A percentile compares a stretch with the other conserved stretches of the same genome.
These are phyloP conservation scores for Eucalyptus regnans DNA, from an alignment of 345 rosid genomes.

Conservation along the genomic window DNA sequence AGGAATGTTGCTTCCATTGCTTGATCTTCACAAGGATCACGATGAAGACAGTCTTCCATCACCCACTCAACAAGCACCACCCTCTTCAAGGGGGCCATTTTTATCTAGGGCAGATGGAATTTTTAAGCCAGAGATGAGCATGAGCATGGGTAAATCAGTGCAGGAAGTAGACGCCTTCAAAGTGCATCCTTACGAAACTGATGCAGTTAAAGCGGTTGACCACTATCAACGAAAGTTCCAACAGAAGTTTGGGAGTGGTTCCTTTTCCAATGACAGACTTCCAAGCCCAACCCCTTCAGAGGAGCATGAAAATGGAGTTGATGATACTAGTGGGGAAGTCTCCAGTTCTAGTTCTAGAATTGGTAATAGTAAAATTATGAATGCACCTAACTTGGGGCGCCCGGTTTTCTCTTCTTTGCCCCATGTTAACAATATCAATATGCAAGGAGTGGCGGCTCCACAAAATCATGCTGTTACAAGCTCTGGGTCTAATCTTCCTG, in stretches of 20 bases:
- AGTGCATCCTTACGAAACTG: slow-evolving; percentile 59
- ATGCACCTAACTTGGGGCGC: slow-evolving; percentile 8
- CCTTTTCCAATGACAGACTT: slow-evolving; percentile 42
- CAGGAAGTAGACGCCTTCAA: slow-evolving; percentile 18
- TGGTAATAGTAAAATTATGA: slow-evolving; percentile 3
- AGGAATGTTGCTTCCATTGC: slow-evolving; percentile 49
- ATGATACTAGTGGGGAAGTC: slow-evolving; percentile 58
- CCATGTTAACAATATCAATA: slow-evolving; percentile 1
- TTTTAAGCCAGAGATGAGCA: slow-evolving; percentile 9
- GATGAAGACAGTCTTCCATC: slow-evolving; percentile 95
- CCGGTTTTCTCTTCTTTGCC: slow-evolving; percentile 8
- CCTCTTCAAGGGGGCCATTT: slow-evolving; percentile 14
- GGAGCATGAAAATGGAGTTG: slow-evolving; percentile 48
- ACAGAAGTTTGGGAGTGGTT: slow-evolving; percentile 1
- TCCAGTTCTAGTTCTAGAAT: slow-evolving; percentile 42
- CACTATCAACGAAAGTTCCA: slow-evolving; percentile 72
- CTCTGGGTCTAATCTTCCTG: slow-evolving; percentile 19
- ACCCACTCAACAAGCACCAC: slow-evolving; percentile 70
- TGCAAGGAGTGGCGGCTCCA: slow-evolving; percentile 9
- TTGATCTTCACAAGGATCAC: slow-evolving; percentile 93
- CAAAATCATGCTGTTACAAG: slow-evolving; percentile 7
- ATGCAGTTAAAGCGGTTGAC: slow-evolving; percentile 67
- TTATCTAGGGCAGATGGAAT: slow-evolving; percentile 18
- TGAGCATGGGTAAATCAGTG: slow-evolving; percentile 16
- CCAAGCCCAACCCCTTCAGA: slow-evolving; percentile 98